phyloP scores from a whole-genome alignment of 2,329 filamentous ascomycete genomes.

The Periconia macrospinosa region DNA sequence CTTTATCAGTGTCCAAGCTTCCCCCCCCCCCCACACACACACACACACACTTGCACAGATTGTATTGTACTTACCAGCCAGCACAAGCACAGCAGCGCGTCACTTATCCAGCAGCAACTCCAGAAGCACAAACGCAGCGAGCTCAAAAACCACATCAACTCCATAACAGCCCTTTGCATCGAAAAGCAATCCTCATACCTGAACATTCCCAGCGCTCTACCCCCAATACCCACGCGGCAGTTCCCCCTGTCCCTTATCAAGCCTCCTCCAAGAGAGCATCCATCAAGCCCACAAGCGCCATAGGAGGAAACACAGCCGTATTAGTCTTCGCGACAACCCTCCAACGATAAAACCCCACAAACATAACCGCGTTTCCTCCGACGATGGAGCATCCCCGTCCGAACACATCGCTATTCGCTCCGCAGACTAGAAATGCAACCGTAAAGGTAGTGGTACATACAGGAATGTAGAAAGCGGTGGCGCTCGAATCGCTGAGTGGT shows the following conservation, averaged over 20 bases:
- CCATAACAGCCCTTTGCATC: background rate
- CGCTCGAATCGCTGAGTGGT: too few species aligned
- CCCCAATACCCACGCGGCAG: conserved; percentile 6
- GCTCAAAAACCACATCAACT: conserved; percentile 12
- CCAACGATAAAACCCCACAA: conserved; percentile 46
- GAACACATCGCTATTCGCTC: too few species aligned
- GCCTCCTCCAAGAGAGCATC: conserved; percentile 16
- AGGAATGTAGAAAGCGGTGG: too few species aligned
- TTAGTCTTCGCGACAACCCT: conserved; percentile 43
- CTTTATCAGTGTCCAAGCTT: conserved; percentile 40
- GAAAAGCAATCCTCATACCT: conserved; percentile 13
- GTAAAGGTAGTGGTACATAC: too few species aligned
- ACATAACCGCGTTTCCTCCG: conserved; percentile 45
- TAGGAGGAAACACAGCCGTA: conserved; percentile 44
- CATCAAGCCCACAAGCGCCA: conserved; percentile 48
- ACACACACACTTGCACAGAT: conserved; percentile 17
- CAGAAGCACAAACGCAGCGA: conserved; percentile 50
- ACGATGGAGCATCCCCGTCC: conserved; percentile 53
- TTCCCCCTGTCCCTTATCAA: background rate
- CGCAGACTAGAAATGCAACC: too few species aligned
- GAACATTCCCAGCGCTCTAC: conserved; percentile 22
- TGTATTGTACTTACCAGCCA: conserved; percentile 9
- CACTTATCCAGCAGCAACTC: conserved; percentile 55
- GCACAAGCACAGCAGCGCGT: conserved; percentile 23
- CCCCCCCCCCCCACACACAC: too few species aligned